Evolutionary conservation across 139 green algal species (phyloP).

Genomic region (Tetraselmis striata): DNA sequence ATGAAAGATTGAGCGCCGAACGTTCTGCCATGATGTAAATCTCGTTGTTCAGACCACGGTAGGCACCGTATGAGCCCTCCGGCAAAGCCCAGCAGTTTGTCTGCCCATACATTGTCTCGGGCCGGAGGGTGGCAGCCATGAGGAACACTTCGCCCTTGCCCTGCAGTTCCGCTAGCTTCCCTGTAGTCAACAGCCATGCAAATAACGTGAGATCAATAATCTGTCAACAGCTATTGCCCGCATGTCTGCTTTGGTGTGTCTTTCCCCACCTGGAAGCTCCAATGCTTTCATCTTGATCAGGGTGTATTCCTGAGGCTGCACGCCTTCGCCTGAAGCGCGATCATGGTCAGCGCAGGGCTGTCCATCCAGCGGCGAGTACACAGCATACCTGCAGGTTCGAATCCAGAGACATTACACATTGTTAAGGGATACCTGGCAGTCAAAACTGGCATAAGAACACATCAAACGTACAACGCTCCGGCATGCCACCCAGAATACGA

Average conservation of each 20-base stretch:
- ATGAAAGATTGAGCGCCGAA: slow-evolving; percentile 88
- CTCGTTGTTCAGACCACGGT: slow-evolving; percentile 62
- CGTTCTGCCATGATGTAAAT: slow-evolving; percentile 83
- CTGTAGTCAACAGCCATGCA: slow-evolving; percentile 26
- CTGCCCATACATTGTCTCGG: slow-evolving; percentile 99
- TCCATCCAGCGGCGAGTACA: slow-evolving; percentile 91
- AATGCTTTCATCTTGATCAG: slow-evolving; percentile 94
- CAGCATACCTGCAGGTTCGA: slow-evolving; percentile 55
- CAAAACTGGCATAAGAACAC: too few relatives aligned
- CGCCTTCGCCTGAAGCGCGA: slow-evolving; percentile 86
- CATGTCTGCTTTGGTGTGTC: too few relatives aligned
- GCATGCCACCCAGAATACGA: too few relatives aligned
- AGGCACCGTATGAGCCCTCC: slow-evolving; percentile 90
- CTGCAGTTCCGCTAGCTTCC: slow-evolving; percentile 66
- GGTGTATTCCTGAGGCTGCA: slow-evolving; percentile 92
- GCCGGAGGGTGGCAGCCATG: slow-evolving; percentile 88
- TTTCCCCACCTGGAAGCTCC: slow-evolving; percentile 58
- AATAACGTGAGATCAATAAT: too few relatives aligned
- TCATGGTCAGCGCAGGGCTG: slow-evolving; percentile 96
- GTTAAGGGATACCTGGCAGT: too few relatives aligned
- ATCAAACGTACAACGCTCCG: too few relatives aligned
- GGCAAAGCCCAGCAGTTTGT: slow-evolving; percentile 98
- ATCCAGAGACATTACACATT: too few relatives aligned
- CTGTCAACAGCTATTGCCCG: too few relatives aligned
- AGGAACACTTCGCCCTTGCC: slow-evolving; percentile 75